Conservation (phyloP, 1,139 yeast genomes). For the Pichia sp. region DNA sequence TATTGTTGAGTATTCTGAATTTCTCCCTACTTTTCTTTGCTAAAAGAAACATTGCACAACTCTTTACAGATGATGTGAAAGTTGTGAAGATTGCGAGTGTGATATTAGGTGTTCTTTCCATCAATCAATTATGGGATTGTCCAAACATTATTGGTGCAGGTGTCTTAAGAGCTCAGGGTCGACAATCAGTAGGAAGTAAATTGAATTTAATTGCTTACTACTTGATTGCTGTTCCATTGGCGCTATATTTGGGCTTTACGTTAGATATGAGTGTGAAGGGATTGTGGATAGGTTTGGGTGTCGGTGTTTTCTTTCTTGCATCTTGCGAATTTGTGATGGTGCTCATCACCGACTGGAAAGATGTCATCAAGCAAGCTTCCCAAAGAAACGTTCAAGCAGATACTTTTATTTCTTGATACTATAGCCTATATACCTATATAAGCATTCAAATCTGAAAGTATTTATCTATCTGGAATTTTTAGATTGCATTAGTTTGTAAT, state of each 20-base stretch:
- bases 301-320: constrained; percentile 69
- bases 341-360: constrained; percentile 47
- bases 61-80: constrained; percentile 65
- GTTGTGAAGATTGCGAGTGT: constrained; percentile 48
- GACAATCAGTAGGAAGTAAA: constrained; percentile 76
- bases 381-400: too few species aligned
- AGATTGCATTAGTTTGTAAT: too few species aligned
- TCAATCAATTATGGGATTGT: constrained; percentile 73
- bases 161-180: constrained; percentile 78
- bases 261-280: constrained; percentile 54
- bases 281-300: constrained; percentile 82
- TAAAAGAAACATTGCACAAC: constrained; percentile 48
- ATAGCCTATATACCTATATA: too few species aligned
- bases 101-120: constrained; percentile 59
- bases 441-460: too few species aligned
- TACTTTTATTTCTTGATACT: too few species aligned
- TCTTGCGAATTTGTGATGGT: constrained; percentile 48
- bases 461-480: too few species aligned
- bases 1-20: constrained; percentile 51
- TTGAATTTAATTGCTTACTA: constrained; percentile 74
- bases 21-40: constrained; percentile 46
- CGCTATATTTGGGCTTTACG: constrained; percentile 53
- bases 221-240: constrained; percentile 61
- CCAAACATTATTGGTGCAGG: constrained; percentile 82
- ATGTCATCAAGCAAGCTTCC: constrained; percentile 31